Conservation (phyloP, 345 rosid species). For the Populus deltoides region DNA sequence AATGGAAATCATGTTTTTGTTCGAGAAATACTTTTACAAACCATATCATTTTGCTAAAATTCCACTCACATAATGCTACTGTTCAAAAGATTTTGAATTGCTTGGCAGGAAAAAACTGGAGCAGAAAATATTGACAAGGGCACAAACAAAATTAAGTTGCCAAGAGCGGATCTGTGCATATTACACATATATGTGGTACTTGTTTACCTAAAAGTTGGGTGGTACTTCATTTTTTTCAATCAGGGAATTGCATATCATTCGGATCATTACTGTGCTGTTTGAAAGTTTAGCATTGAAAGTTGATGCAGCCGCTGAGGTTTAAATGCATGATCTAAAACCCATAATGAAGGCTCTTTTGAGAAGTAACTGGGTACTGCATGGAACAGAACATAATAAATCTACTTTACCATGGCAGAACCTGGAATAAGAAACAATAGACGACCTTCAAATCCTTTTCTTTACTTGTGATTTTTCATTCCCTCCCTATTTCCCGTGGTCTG, state of each 20-base stretch:
- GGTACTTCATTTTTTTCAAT: background rate
- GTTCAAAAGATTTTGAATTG: background rate
- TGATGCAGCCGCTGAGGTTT: background rate
- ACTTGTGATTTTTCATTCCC: too few species aligned
- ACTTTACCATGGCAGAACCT: too few species aligned
- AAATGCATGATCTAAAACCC: background rate
- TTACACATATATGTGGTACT: constrained; percentile 3
- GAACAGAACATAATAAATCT: too few species aligned
- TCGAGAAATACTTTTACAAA: too few species aligned
- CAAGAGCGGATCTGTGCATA: constrained; percentile 20
- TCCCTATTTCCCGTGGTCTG: too few species aligned
- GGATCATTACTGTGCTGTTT: background rate
- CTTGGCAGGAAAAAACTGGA: background rate
- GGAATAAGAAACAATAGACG: background rate
- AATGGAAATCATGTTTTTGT: too few species aligned
- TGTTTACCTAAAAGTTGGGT: background rate
- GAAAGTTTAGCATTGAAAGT: background rate
- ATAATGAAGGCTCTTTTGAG: too few species aligned
- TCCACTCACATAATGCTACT: too few species aligned
- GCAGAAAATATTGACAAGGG: background rate
- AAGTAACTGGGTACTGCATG: too few species aligned
- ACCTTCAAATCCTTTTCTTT: too few species aligned
- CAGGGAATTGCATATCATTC: constrained; percentile 1
- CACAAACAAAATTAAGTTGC: constrained; percentile 13
- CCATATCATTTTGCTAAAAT: too few species aligned